Evolutionary conservation across 2,329 filamentous ascomycete species (phyloP).

Genomic region (Monilinia aucupariae): DNA sequence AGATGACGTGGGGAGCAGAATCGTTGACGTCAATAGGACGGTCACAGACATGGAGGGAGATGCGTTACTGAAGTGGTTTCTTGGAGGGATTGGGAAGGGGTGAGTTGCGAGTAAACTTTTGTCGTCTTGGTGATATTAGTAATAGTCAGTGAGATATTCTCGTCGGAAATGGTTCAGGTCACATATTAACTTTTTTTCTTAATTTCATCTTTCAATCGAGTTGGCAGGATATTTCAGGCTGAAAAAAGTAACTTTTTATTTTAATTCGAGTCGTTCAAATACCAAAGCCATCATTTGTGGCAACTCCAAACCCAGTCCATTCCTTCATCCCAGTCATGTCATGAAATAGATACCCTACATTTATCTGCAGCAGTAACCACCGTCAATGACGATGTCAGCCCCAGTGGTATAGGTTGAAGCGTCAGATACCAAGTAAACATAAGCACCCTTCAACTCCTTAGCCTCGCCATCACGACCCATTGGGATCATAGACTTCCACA

Average conservation of each 20-base stretch:
- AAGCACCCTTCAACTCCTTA: constrained; percentile 56
- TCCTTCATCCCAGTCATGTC: constrained; percentile 2
- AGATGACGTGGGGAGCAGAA: too few relatives aligned
- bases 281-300: constrained; percentile 1
- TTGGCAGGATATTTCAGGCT: background rate
- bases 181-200: background rate
- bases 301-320: constrained; percentile 2
- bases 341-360: constrained; percentile 9
- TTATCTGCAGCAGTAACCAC: constrained; percentile 38
- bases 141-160: too few relatives aligned
- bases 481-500: constrained; percentile 56
- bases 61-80: too few relatives aligned
- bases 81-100: too few relatives aligned
- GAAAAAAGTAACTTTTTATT: background rate
- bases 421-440: constrained; percentile 45
- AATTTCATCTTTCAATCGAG: too few relatives aligned
- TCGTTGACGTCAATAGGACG: too few relatives aligned
- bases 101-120: too few relatives aligned
- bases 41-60: too few relatives aligned
- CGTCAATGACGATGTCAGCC: constrained; percentile 46
- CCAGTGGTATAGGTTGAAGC: constrained; percentile 46
- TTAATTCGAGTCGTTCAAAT: constrained; percentile 3
- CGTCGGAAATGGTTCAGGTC: background rate
- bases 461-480: constrained; percentile 55
- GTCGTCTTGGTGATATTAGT: background rate